These are phyloP conservation scores for Chlorella sp. DNA, from an alignment of 139 green algal species.

Conservation along the genomic window DNA sequence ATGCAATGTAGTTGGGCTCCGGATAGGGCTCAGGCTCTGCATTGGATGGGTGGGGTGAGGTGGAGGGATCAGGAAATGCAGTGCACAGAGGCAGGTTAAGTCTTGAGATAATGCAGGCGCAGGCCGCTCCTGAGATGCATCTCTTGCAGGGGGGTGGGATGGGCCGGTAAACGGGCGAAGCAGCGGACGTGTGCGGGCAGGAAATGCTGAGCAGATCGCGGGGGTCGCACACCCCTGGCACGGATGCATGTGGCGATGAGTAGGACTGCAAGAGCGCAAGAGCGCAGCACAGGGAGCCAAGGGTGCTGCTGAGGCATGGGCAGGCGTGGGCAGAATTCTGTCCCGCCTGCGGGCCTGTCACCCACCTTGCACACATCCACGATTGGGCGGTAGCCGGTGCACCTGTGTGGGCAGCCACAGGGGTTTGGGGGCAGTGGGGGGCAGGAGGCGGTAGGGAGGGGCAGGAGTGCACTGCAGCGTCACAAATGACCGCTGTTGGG, in stretches of 20 bases:
- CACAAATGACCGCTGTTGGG: neutral
- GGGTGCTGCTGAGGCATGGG: neutral
- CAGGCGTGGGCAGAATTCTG: neutral
- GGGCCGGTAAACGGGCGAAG: too few species aligned
- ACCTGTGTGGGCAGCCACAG: slow-evolving; percentile 33
- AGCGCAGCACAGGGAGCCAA: neutral
- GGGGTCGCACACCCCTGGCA: too few species aligned
- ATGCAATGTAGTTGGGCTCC: slow-evolving; percentile 65
- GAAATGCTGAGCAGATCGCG: too few species aligned
- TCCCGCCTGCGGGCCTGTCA: neutral
- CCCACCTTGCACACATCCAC: slow-evolving; percentile 55
- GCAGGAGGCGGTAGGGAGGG: neutral
- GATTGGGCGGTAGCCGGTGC: slow-evolving; percentile 83
- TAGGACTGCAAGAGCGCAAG: too few species aligned
- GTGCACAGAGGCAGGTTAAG: too few species aligned
- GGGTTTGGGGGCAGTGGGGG: neutral
- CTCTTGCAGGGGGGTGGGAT: too few species aligned
- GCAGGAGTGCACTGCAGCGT: too few species aligned
- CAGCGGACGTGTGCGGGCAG: too few species aligned
- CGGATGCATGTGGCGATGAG: too few species aligned
- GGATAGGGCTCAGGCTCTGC: slow-evolving; percentile 46
- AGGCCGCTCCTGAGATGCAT: too few species aligned
- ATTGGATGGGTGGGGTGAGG: neutral
- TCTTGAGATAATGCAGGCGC: too few species aligned
- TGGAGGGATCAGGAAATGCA: too few species aligned